Evolutionary conservation across 139 green algal genomes (phyloP).

Genomic region (Chlamydomonas sphaeroides): DNA sequence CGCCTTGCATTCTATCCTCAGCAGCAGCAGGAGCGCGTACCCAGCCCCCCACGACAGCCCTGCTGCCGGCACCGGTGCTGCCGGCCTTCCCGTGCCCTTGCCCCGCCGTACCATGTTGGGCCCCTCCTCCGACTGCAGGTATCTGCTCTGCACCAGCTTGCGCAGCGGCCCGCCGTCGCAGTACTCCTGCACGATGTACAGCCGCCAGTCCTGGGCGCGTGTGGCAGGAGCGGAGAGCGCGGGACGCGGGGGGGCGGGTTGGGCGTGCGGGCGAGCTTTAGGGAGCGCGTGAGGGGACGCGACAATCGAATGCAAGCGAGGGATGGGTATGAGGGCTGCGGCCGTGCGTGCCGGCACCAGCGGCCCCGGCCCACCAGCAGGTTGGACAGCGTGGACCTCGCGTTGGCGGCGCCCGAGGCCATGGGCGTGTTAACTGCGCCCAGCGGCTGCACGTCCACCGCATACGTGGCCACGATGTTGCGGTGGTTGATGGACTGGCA

Average conservation of each 20-base stretch:
- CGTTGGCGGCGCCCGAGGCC: not conserved
- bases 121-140: constrained; percentile 2
- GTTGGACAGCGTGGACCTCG: constrained; percentile 17
- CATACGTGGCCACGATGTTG: constrained; percentile 42
- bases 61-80: too few relatives aligned
- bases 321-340: too few relatives aligned
- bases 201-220: constrained; percentile 49
- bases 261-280: not conserved
- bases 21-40: too few relatives aligned
- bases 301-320: not conserved
- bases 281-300: not conserved
- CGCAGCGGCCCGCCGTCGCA: constrained; percentile 34
- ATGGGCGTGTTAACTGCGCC: constrained; percentile 14
- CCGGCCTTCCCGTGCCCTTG: too few relatives aligned
- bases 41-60: too few relatives aligned
- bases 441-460: constrained; percentile 33
- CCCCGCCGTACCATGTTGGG: constrained; percentile 19
- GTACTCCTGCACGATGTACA: constrained; percentile 60
- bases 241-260: not conserved
- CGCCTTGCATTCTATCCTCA: too few relatives aligned
- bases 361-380: constrained; percentile 8
- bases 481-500: constrained; percentile 47
- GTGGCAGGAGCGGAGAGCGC: too few relatives aligned
- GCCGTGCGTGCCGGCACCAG: too few relatives aligned
- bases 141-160: constrained; percentile 18